Evolutionary conservation across 2,329 filamentous ascomycete genomes (phyloP).

Genomic region (Xylaria sp.): DNA sequence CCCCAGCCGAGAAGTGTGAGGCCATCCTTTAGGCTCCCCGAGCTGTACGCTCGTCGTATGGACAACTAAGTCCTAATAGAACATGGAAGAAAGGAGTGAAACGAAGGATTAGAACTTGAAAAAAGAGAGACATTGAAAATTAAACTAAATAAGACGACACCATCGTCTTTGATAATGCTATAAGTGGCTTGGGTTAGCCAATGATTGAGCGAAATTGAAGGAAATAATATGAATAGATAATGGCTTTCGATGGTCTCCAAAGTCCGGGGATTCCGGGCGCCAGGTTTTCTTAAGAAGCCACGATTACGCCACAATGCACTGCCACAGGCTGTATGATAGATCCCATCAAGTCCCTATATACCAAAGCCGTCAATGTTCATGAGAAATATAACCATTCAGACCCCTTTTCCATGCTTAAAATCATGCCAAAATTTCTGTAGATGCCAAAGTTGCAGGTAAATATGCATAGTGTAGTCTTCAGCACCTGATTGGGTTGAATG

Average conservation of each 20-base stretch:
- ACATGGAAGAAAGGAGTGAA: conserved; percentile 5
- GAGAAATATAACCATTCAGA: neutral
- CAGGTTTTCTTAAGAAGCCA: conserved; percentile 13
- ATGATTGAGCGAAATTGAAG: conserved; percentile 5
- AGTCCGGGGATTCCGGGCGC: conserved; percentile 9
- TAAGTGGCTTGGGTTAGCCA: conserved; percentile 1
- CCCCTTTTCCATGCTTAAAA: too few relatives aligned
- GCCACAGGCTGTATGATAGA: neutral
- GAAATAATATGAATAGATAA: neutral
- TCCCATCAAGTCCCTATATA: neutral
- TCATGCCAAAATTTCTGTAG: too few relatives aligned
- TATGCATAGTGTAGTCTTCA: too few relatives aligned
- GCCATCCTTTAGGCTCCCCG: conserved; percentile 35
- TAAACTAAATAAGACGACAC: conserved; percentile 5
- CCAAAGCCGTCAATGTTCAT: neutral
- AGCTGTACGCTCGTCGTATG: conserved; percentile 6
- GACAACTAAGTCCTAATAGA: neutral
- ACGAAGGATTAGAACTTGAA: conserved; percentile 4
- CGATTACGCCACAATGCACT: conserved; percentile 18
- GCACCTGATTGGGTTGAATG: too few relatives aligned
- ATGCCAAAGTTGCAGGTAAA: too few relatives aligned
- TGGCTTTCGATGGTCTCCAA: neutral
- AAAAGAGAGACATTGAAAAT: conserved; percentile 28
- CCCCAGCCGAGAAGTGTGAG: conserved; percentile 40
- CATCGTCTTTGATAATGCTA: conserved; percentile 6